Conservation (phyloP, 1,284 basidiomycete genomes). For the Xerocomus minutiporus region DNA sequence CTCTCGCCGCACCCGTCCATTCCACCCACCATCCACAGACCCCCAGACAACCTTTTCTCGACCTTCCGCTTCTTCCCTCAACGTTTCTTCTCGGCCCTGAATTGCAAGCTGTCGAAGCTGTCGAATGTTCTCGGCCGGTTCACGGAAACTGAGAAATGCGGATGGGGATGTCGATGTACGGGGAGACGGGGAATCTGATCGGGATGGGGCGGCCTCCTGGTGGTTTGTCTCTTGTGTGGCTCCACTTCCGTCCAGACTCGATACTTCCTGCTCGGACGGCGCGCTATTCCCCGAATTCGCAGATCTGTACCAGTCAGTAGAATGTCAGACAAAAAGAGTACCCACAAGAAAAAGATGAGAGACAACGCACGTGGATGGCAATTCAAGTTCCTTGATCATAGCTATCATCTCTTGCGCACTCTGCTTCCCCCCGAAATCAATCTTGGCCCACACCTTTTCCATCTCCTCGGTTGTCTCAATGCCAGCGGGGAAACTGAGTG, state of each 20-base stretch:
- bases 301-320: background rate
- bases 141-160: constrained; percentile 16
- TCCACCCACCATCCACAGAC: constrained; percentile 3
- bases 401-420: constrained; percentile 6
- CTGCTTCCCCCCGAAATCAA: constrained; percentile 42
- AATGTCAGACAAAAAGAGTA: no score
- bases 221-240: background rate
- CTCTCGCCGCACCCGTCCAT: background rate
- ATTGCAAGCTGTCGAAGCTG: constrained; percentile 22
- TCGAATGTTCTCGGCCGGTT: constrained; percentile 10
- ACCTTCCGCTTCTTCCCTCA: constrained; percentile 23
- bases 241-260: background rate
- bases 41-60: constrained; percentile 29
- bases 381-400: background rate
- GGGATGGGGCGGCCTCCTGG: background rate
- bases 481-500: constrained; percentile 46
- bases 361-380: background rate
- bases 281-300: background rate
- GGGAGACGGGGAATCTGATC: background rate
- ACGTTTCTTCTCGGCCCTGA: constrained; percentile 27
- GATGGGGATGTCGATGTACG: background rate
- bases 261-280: background rate
- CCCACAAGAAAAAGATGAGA: background rate
- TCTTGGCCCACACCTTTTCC: constrained; percentile 43
- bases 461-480: constrained; percentile 40